Conservation (phyloP, 2,329 filamentous ascomycete species). For the Paraconiothyrium sp. region DNA sequence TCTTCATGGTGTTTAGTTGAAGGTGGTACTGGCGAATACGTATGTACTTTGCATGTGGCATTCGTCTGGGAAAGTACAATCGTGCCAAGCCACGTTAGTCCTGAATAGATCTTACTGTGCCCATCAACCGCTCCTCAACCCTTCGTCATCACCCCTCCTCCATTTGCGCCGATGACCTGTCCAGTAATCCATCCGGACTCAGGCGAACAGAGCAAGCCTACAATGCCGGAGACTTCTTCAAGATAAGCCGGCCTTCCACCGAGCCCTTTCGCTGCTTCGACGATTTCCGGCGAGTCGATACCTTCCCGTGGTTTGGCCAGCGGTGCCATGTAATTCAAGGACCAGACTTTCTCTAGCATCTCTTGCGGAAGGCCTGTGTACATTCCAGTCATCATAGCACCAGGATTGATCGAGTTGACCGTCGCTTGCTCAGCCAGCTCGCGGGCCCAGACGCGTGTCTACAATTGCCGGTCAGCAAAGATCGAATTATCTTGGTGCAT, state of each 20-base stretch:
- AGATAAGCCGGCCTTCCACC: conserved; percentile 70
- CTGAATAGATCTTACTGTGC: background rate
- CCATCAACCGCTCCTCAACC: background rate
- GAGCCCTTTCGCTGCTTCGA: conserved; percentile 49
- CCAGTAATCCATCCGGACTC: conserved; percentile 83
- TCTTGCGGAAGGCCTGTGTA: conserved; percentile 51
- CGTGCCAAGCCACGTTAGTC: background rate
- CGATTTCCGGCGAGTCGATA: conserved; percentile 68
- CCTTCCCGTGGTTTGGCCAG: conserved; percentile 68
- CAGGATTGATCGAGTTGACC: conserved; percentile 73
- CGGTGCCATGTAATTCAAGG: conserved; percentile 71
- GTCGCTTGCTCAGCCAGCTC: conserved; percentile 70
- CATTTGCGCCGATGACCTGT: conserved; percentile 81
- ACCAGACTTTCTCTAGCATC: conserved; percentile 63
- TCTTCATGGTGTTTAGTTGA: background rate
- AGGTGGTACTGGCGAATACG: background rate
- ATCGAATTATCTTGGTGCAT: background rate
- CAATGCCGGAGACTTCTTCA: conserved; percentile 76
- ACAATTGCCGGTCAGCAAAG: background rate
- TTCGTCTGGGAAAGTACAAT: too few relatives aligned
- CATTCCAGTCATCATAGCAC: conserved; percentile 71
- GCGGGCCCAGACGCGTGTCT: conserved; percentile 70
- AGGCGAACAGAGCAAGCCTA: conserved; percentile 76
- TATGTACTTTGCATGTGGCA: too few relatives aligned
- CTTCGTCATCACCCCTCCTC: conserved; percentile 65